Percentiles rank a stretch among this genome's conserved stretches.
These are phyloP conservation scores for Smithsoniella earleae DNA, from an alignment of 163 green algal species.

Conservation along the genomic window DNA sequence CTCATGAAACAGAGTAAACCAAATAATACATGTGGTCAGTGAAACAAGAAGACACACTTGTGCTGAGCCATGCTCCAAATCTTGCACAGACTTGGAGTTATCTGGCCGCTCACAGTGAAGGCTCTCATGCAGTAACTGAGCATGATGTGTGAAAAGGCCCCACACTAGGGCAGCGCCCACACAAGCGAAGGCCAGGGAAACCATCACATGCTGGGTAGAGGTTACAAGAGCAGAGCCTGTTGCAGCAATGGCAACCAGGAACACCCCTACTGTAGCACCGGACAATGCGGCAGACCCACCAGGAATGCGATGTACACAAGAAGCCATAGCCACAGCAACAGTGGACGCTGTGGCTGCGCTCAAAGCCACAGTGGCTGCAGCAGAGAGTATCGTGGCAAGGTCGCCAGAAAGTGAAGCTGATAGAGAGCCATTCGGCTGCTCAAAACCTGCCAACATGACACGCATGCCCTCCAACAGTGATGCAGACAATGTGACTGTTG, in stretches of 20 bases:
- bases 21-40: no score
- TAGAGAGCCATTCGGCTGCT: slow-evolving; percentile 27
- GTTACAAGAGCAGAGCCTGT: no score
- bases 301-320: no score
- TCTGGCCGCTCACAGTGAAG: not conserved
- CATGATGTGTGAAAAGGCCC: not conserved
- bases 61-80: no score
- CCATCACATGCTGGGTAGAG: not conserved
- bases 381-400: not conserved
- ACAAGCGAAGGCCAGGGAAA: not conserved
- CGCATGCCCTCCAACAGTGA: slow-evolving; percentile 26
- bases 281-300: no score
- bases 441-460: not conserved
- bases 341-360: not conserved
- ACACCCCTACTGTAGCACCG: no score
- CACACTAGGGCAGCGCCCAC: slow-evolving; percentile 14
- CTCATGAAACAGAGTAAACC: no score
- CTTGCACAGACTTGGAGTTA: no score
- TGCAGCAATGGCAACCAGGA: no score
- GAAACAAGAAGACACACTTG: no score
- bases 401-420: slow-evolving; percentile 5
- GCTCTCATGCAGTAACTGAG: slow-evolving; percentile 17
- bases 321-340: not conserved
- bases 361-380: not conserved
- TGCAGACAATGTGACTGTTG: slow-evolving; percentile 19